Evolutionary conservation across 2,329 filamentous ascomycete genomes (phyloP), one percentile per base, ranked within the genome.

Genomic region (Colletotrichum sp.): DNA sequence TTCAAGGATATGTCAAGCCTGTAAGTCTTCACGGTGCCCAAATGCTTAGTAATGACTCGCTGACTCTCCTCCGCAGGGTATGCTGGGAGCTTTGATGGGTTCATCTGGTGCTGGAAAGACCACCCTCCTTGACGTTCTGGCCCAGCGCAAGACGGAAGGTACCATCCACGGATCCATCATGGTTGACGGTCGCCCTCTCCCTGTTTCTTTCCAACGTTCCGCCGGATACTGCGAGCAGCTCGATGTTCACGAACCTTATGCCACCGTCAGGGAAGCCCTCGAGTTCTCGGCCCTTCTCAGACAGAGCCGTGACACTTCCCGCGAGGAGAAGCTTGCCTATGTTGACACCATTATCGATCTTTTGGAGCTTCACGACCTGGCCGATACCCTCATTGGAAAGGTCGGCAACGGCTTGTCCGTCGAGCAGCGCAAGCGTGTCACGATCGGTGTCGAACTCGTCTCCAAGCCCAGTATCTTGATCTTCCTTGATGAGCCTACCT

Each of bases 21-120:
- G 94, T 58, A 68, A 28, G 66, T 36, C 1, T 18, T 8, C 18
- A 8, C 4, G 1, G 7, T 5, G 10, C 4, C 2, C 18, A n/a
- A 12, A 8, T 16, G 3, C 8, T 48, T 21, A 26, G 30, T 6
- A 30, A 28, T 4, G 8, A 18, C 15, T 66, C 1, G 9, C 38
- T 52, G 10, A 55, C 43, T 6, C 26, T 13, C 26, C 26, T n/a
- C 38, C 9, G 18, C 18, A 58, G 52, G 73, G 94, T 61, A 95
- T 93, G 77, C 84, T 96, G 24, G 95, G 93, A 4, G 94, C 94
- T 6, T 87, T 96, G n/a, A 95, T 96, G 94, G 93, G 94, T 79
- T 91, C 94, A 3, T 94, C 93, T 13, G 95, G 94, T 78, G 95
- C 95, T 18, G 95, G 95, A 67, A 97, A 97, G 84, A 97, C 95